A percentile compares a stretch with the other conserved stretches of the same genome.
These are phyloP conservation scores for Wickerhamomyces xylosicus DNA, from an alignment of 805 yeast genomes.

Conservation along the genomic window DNA sequence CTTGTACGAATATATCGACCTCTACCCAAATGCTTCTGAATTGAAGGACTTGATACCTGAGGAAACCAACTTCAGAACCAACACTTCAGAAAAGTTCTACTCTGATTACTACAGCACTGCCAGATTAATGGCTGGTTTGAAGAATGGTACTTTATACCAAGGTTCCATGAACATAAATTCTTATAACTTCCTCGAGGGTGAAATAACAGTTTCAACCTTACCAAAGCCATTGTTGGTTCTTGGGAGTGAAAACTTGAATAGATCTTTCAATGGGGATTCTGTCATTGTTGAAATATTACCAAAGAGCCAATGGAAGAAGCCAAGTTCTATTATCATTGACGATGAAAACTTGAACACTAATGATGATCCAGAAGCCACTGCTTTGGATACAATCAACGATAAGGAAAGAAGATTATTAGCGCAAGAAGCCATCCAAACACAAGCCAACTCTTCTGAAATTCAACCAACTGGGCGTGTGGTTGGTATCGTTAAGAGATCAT, in stretches of 20 bases:
- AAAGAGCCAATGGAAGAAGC: constrained; percentile 76
- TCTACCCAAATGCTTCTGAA: constrained; percentile 62
- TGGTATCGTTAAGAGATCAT: constrained; percentile 78
- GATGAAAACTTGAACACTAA: constrained; percentile 18
- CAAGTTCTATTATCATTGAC: constrained; percentile 70
- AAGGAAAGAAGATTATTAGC: constrained; percentile 64
- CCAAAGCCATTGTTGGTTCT: constrained; percentile 73
- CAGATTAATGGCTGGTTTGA: constrained; percentile 82
- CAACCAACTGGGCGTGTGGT: constrained; percentile 95
- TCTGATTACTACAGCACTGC: constrained; percentile 75
- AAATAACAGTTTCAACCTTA: constrained; percentile 59
- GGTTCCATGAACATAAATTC: constrained; percentile 75
- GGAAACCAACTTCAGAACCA: constrained; percentile 20
- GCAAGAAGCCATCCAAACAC: constrained; percentile 64
- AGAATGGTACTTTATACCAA: constrained; percentile 78
- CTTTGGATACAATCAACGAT: constrained; percentile 39
- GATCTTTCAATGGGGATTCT: constrained; percentile 86
- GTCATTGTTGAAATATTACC: constrained; percentile 90
- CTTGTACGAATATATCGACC: constrained; percentile 58
- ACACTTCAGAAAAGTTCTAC: constrained; percentile 29
- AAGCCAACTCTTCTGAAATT: constrained; percentile 38
- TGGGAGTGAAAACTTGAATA: constrained; percentile 78
- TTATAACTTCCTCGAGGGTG: constrained; percentile 84
- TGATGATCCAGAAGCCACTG: constrained; percentile 34
- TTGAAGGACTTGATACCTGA: constrained; percentile 72